These are phyloP conservation scores for Tulasnella sp. DNA, from an alignment of 768 basidiomycete genomes.

Conservation along the genomic window DNA sequence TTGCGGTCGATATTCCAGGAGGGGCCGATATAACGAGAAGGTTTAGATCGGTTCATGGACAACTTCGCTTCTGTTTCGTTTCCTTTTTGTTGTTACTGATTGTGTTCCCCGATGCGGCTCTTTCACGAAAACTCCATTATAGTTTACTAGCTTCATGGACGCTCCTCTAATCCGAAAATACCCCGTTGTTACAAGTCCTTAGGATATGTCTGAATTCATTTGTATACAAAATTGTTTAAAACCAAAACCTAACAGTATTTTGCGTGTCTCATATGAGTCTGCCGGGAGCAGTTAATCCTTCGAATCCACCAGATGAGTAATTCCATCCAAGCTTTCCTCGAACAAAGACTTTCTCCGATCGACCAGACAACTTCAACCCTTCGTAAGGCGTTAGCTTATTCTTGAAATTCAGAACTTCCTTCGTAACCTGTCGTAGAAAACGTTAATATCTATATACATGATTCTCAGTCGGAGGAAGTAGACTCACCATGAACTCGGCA, in stretches of 20 bases:
- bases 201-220: too few species aligned
- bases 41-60: too few species aligned
- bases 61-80: too few species aligned
- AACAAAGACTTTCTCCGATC: constrained; percentile 67
- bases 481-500: constrained; percentile 22
- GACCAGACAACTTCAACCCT: constrained; percentile 54
- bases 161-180: too few species aligned
- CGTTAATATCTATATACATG: neutral
- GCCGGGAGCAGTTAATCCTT: neutral
- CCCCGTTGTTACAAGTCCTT: too few species aligned
- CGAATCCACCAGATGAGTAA: neutral
- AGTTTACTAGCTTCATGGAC: too few species aligned
- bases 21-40: too few species aligned
- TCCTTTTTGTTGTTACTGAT: too few species aligned
- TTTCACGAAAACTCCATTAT: too few species aligned
- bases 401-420: constrained; percentile 68
- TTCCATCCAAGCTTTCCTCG: constrained; percentile 51
- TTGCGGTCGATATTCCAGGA: too few species aligned
- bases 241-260: neutral
- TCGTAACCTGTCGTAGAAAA: constrained; percentile 44
- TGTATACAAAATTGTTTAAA: too few species aligned
- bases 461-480: constrained; percentile 5
- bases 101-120: too few species aligned
- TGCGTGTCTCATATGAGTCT: neutral
- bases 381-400: constrained; percentile 90